Base-by-base conservation (phyloP, 2,329 filamentous ascomycete species). In the Stylonectria norvegica region DNA sequence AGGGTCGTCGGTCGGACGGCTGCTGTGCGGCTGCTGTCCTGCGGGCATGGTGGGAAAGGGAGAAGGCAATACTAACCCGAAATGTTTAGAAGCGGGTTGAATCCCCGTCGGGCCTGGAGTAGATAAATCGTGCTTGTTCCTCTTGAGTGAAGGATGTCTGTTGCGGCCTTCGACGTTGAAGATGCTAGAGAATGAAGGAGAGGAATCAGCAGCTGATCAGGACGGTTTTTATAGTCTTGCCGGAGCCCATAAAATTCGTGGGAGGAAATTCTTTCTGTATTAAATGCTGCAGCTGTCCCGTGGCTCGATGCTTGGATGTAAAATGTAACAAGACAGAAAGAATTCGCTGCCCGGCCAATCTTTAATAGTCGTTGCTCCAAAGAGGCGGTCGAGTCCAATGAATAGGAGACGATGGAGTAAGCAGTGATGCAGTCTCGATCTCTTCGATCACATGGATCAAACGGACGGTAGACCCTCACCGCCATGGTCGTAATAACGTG, bases 71-170 rank as follows among this genome's bases (percentile, higher is more conserved):
- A 48, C 40, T 39, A 42, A 25, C 34, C 52, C 52, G 7, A 45
- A 42, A 36, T 42, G 44, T 15, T 47, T 39, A 1, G 48, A 43
- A 10, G 42, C 33, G 33, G n/a, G 43, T 29, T 43, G 52, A 23
- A 42, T 43, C 15, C 47, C 61, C 7, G 64, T 57, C 37, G 72
- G 69, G 42, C 70, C 64, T 9, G 74, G 73, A 5, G 72, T 74
- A 7, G 74, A 77, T 14, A 67, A 65, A 3, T 73, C 67, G 42
- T 73, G 61, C 52, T 75, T 76, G 53, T 78, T 73, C 23, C 59
- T 53, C 34, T 55, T 65, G 1, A 57, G 49, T 40, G 55, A 34
- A 29, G 50, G 38, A 37, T 50, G 46, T 19, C 46, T 36, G 20
- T 38, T 20, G 27, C 30, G 39, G 31, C 35, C 42, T 36, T 30